phyloP scores from a whole-genome alignment of 2,329 filamentous ascomycete genomes.

The Fusarium torreyae region DNA sequence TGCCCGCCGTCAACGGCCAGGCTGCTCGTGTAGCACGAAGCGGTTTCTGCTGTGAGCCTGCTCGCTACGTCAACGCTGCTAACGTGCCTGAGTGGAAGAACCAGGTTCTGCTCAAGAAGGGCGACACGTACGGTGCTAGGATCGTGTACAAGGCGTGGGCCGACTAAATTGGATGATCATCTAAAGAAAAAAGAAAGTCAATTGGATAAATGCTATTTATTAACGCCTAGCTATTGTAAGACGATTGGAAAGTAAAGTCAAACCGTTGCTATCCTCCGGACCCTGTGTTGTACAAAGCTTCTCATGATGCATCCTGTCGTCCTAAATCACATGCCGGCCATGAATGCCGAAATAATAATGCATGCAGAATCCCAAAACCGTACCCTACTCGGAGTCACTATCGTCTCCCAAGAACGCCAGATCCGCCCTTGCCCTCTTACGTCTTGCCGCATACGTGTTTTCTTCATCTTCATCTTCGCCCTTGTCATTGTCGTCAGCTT shows the following conservation, averaged over 20 bases:
- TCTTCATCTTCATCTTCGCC: constrained; percentile 51
- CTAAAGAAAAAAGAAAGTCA: constrained; percentile 14
- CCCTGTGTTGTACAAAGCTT: constrained; percentile 32
- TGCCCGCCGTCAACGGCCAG: constrained; percentile 75
- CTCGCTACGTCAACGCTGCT: constrained; percentile 89
- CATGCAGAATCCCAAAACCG: background rate
- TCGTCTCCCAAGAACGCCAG: constrained; percentile 79
- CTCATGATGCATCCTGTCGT: constrained; percentile 35
- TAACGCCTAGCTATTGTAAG: constrained; percentile 31
- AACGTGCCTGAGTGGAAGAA: constrained; percentile 85
- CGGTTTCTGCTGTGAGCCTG: constrained; percentile 94
- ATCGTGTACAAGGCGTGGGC: constrained; percentile 91
- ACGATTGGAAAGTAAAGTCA: constrained; percentile 21
- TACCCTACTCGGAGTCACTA: constrained; percentile 71
- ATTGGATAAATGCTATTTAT: constrained; percentile 26
- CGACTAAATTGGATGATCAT: constrained; percentile 59
- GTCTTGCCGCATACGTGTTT: constrained; percentile 60
- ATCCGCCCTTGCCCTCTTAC: constrained; percentile 65
- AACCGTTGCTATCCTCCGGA: constrained; percentile 5
- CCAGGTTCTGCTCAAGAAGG: constrained; percentile 87
- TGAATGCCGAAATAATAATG: constrained; percentile 11
- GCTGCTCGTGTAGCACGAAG: constrained; percentile 77
- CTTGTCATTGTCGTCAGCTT: constrained; percentile 43
- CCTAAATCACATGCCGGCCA: constrained; percentile 14
- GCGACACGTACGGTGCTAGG: constrained; percentile 83